phyloP scores from a whole-genome alignment of 208 protist species.

The Acanthamoeba lenticulata region DNA sequence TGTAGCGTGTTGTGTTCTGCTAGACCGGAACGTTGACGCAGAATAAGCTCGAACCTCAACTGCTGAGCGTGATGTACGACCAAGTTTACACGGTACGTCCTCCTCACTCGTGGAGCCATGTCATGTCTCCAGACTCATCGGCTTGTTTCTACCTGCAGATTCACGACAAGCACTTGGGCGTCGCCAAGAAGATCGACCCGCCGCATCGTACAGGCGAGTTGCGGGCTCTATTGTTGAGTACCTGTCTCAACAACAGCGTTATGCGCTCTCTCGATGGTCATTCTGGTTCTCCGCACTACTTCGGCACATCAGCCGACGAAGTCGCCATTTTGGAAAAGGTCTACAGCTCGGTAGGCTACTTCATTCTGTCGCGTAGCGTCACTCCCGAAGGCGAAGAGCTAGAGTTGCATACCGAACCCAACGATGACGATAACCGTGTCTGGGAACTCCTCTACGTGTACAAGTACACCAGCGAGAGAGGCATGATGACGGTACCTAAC shows the following conservation, averaged over 20 bases:
- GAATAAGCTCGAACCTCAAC: conserved; percentile 56
- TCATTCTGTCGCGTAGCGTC: conserved; percentile 41
- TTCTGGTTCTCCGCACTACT: conserved; percentile 35
- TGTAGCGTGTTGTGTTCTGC: neutral
- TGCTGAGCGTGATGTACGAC: conserved; percentile 63
- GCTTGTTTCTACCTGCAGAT: conserved; percentile 53
- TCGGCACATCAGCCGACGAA: conserved; percentile 66
- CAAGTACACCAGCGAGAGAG: conserved; percentile 69
- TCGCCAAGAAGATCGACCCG: neutral
- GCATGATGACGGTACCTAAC: conserved; percentile 66
- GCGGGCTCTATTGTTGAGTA: conserved; percentile 20
- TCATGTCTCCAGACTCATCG: too few relatives aligned
- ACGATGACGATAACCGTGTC: neutral
- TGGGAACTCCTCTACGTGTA: conserved; percentile 63
- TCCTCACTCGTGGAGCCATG: neutral
- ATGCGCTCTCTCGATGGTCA: conserved; percentile 36
- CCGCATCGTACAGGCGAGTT: neutral
- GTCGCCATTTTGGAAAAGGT: conserved; percentile 55
- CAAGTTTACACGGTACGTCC: neutral
- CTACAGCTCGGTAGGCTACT: conserved; percentile 56
- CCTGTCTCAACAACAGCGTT: conserved; percentile 65
- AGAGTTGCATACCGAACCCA: conserved; percentile 44
- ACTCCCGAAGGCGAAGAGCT: conserved; percentile 65
- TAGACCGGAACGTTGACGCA: conserved; percentile 63
- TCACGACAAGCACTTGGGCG: conserved; percentile 56